phyloP scores from a whole-genome alignment of 2,329 filamentous ascomycete species.

The Xenosphaeropsis pyriputrescens region DNA sequence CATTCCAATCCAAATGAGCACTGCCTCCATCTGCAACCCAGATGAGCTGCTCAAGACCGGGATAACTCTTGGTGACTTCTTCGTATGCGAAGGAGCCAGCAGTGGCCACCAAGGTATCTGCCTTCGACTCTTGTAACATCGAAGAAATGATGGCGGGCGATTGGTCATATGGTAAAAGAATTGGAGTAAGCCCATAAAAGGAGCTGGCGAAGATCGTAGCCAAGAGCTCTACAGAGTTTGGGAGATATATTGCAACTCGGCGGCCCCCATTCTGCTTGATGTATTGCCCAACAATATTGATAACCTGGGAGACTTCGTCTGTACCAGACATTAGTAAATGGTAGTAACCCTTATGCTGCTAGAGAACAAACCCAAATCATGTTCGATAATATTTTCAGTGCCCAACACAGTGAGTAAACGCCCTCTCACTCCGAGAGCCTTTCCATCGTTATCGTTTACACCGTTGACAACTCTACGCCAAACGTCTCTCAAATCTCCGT shows the following conservation, averaged over 20 bases:
- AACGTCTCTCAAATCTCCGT: constrained; percentile 83
- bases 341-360: background rate
- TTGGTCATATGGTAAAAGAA: constrained; percentile 74
- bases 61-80: constrained; percentile 51
- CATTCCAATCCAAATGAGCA: constrained; percentile 90
- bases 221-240: constrained; percentile 84
- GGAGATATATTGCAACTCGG: constrained; percentile 77
- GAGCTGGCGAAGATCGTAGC: constrained; percentile 72
- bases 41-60: constrained; percentile 61
- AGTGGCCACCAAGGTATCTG: constrained; percentile 70
- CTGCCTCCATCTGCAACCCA: constrained; percentile 91
- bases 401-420: constrained; percentile 70
- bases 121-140: constrained; percentile 58
- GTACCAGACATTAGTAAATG: constrained; percentile 7
- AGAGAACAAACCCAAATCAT: constrained; percentile 40
- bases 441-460: constrained; percentile 45
- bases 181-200: constrained; percentile 68
- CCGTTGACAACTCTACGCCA: constrained; percentile 66
- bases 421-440: constrained; percentile 43
- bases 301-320: constrained; percentile 68
- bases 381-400: constrained; percentile 58
- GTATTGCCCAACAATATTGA: constrained; percentile 73
- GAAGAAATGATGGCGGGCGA: constrained; percentile 52
- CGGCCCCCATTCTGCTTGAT: constrained; percentile 56
- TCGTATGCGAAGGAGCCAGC: constrained; percentile 81